phyloP scores from a whole-genome alignment of 768 basidiomycete genomes.

The Xanthoconium stramineum region DNA sequence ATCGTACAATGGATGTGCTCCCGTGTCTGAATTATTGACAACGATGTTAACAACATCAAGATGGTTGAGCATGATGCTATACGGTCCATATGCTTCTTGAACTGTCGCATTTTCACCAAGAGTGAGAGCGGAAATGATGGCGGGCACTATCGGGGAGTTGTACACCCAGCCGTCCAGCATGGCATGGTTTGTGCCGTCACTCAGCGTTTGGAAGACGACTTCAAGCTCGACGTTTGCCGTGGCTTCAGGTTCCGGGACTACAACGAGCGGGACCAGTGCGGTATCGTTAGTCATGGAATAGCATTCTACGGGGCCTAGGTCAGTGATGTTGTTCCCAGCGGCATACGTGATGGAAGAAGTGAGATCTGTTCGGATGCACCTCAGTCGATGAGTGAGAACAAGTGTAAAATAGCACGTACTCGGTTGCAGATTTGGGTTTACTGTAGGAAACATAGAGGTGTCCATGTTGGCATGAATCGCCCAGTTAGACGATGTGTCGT shows the following conservation, averaged over 20 bases:
- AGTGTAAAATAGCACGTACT: slow-evolving; percentile 46
- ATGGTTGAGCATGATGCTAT: slow-evolving; percentile 72
- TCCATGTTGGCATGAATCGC: slow-evolving; percentile 91
- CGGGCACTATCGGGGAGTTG: slow-evolving; percentile 68
- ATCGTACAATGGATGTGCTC: slow-evolving; percentile 82
- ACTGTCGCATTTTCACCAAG: slow-evolving; percentile 72
- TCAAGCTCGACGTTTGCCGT: slow-evolving; percentile 67
- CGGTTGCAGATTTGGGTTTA: slow-evolving; percentile 68
- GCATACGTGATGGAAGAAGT: slow-evolving; percentile 83
- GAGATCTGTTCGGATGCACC: slow-evolving; percentile 47
- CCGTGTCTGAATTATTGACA: slow-evolving; percentile 66
- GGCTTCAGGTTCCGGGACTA: slow-evolving; percentile 45
- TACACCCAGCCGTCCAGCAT: slow-evolving; percentile 73
- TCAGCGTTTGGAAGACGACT: slow-evolving; percentile 79
- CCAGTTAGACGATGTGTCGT: slow-evolving; percentile 83
- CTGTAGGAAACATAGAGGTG: slow-evolving; percentile 79
- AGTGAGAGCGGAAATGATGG: slow-evolving; percentile 70
- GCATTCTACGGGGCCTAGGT: slow-evolving; percentile 49
- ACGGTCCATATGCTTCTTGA: slow-evolving; percentile 73
- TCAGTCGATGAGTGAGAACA: not conserved
- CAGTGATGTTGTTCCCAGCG: slow-evolving; percentile 46
- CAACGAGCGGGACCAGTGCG: slow-evolving; percentile 59
- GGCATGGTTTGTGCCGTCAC: slow-evolving; percentile 82
- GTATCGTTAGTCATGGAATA: slow-evolving; percentile 69
- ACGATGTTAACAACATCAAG: slow-evolving; percentile 76